Evolutionary conservation across 1,139 yeast genomes (phyloP).

Genomic region (Kluyveromyces sp.): DNA sequence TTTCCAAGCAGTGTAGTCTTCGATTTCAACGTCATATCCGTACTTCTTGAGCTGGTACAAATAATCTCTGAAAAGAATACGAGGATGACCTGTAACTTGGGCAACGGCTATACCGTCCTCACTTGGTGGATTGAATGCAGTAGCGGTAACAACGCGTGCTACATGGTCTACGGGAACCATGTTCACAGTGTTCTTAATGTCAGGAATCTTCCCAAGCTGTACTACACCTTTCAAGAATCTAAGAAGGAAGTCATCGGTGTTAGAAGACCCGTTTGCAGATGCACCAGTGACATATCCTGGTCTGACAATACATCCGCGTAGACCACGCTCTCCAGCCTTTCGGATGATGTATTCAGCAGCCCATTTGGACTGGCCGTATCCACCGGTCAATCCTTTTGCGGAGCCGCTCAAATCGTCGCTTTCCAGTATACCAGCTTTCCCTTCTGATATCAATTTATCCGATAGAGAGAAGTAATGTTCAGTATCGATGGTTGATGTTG

Average conservation of each 20-base stretch:
- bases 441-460: slow-evolving; percentile 57
- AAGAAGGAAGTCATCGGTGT: slow-evolving; percentile 91
- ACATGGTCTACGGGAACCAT: slow-evolving; percentile 99
- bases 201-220: slow-evolving; percentile 80
- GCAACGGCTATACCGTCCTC: slow-evolving; percentile 56
- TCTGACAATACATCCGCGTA: slow-evolving; percentile 81
- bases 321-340: slow-evolving; percentile 79
- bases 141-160: slow-evolving; percentile 81
- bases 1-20: slow-evolving; percentile 77
- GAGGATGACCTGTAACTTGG: slow-evolving; percentile 96
- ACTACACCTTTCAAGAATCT: slow-evolving; percentile 93
- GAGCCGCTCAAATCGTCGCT: slow-evolving; percentile 79
- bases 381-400: slow-evolving; percentile 72
- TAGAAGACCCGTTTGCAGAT: slow-evolving; percentile 74
- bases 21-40: slow-evolving; percentile 62
- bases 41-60: slow-evolving; percentile 55
- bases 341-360: slow-evolving; percentile 87
- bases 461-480: slow-evolving; percentile 73
- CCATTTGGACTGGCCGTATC: slow-evolving; percentile 98
- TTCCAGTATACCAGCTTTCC: slow-evolving; percentile 70
- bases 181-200: slow-evolving; percentile 78
- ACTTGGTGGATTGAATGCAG: slow-evolving; percentile 71
- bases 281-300: slow-evolving; percentile 97
- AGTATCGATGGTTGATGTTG: slow-evolving; percentile 88
- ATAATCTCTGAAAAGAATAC: slow-evolving; percentile 72